phyloP scores from a whole-genome alignment of 139 green algal genomes.

The Micromonas commoda region DNA sequence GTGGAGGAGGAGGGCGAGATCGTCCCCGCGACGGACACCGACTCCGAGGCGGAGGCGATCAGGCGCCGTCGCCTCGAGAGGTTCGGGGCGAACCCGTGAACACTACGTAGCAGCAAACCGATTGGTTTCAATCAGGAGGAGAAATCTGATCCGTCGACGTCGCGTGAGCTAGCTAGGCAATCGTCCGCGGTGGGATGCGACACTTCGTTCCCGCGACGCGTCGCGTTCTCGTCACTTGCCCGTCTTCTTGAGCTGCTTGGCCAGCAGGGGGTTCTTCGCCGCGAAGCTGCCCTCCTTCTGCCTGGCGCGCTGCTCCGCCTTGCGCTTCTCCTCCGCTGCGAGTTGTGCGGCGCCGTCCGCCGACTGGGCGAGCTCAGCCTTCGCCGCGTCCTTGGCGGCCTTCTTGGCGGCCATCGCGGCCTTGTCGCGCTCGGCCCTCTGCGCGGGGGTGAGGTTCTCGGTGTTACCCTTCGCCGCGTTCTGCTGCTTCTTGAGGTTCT shows the following conservation, averaged over 20 bases:
- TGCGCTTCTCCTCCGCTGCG: slow-evolving; percentile 6
- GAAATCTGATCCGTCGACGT: too few relatives aligned
- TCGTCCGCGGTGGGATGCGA: too few relatives aligned
- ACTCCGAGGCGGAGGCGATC: neutral
- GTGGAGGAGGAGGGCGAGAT: neutral
- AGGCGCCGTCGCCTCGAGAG: neutral
- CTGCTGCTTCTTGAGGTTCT: slow-evolving; percentile 8
- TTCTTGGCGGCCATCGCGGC: slow-evolving; percentile 14
- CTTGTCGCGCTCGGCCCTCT: neutral
- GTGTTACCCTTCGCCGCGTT: neutral
- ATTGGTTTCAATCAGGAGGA: too few relatives aligned
- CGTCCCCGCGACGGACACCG: neutral
- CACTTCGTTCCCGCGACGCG: too few relatives aligned
- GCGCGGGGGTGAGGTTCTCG: slow-evolving; percentile 1
- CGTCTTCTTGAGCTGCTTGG: neutral
- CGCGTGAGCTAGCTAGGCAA: too few relatives aligned
- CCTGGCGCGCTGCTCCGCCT: neutral
- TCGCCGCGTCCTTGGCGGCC: slow-evolving; percentile 13
- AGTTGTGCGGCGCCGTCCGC: neutral
- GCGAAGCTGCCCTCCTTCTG: neutral
- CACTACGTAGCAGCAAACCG: too few relatives aligned
- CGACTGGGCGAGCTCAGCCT: neutral
- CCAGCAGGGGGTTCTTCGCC: neutral
- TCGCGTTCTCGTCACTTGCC: too few relatives aligned
- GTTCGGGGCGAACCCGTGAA: neutral